These are phyloP conservation scores for Aechmea fasciata DNA, from an alignment of 176 grass and related monocot genomes.

Conservation along the genomic window DNA sequence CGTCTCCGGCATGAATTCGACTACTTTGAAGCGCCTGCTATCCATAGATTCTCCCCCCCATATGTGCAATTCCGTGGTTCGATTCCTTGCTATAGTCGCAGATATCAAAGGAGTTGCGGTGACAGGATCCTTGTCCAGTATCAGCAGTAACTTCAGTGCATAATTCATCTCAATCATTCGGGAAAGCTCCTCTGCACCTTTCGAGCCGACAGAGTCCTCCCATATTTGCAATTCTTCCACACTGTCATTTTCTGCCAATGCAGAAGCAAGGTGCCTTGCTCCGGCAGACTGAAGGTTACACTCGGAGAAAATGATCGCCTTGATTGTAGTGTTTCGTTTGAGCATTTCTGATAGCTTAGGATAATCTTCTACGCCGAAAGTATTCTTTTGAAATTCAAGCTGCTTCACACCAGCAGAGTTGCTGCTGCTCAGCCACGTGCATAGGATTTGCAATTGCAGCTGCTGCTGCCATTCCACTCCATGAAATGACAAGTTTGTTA, in stretches of 20 bases:
- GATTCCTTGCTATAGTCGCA: conserved; percentile 60
- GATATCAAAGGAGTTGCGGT: conserved; percentile 65
- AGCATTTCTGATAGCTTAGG: conserved; percentile 49
- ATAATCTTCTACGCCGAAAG: conserved; percentile 38
- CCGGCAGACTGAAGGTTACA: conserved; percentile 52
- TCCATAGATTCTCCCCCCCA: conserved; percentile 34
- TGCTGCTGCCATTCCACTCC: conserved; percentile 57
- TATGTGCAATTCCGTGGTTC: conserved; percentile 69
- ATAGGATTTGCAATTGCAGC: conserved; percentile 33
- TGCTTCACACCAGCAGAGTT: conserved; percentile 48
- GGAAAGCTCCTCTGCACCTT: conserved; percentile 81
- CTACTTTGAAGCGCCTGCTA: conserved; percentile 33
- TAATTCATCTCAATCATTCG: conserved; percentile 86
- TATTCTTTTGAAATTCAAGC: conserved; percentile 72
- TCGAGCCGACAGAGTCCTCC: conserved; percentile 69
- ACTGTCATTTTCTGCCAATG: conserved; percentile 49
- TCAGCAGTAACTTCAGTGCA: conserved; percentile 49
- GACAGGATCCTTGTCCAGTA: conserved; percentile 64
- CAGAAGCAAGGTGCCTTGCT: conserved; percentile 55
- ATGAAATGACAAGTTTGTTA: conserved; percentile 59
- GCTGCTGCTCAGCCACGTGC: conserved; percentile 29
- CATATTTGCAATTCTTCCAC: conserved; percentile 84
- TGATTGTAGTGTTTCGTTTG: conserved; percentile 48
- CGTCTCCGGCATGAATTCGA: conserved; percentile 62
- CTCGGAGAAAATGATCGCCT: conserved; percentile 47